Conservation (phyloP, 768 basidiomycete species). For the Royoungia palumana region DNA sequence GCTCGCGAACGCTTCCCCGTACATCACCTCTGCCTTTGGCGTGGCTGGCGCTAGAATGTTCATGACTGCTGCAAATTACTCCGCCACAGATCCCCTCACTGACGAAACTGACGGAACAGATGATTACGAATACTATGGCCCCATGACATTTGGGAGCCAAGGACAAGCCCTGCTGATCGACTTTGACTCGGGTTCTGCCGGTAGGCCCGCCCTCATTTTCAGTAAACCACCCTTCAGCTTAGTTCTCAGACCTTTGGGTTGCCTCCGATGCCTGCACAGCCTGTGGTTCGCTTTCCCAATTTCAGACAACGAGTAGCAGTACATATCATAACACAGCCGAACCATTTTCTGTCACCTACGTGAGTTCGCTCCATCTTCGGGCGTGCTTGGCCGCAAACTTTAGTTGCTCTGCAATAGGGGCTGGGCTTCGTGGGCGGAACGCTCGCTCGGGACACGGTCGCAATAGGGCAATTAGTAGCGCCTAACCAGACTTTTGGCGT, state of each 20-base stretch:
- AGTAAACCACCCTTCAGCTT: no score
- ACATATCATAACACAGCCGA: constrained; percentile 36
- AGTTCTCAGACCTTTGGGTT: constrained; percentile 57
- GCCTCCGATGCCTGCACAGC: constrained; percentile 37
- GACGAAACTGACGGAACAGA: constrained; percentile 38
- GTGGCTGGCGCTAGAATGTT: background rate
- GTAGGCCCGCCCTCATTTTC: constrained; percentile 2
- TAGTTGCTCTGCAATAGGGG: constrained; percentile 36
- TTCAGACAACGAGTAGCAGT: constrained; percentile 37
- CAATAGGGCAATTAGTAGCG: constrained; percentile 44
- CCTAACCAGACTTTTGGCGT: constrained; percentile 55
- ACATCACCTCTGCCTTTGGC: background rate
- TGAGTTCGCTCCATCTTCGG: constrained; percentile 21
- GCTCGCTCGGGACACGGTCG: constrained; percentile 49
- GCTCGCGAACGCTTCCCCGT: background rate
- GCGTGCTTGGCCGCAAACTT: background rate
- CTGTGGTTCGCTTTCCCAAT: constrained; percentile 39
- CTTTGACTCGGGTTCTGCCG: constrained; percentile 61
- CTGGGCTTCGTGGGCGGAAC: constrained; percentile 50
- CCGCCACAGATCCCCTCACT: constrained; percentile 27
- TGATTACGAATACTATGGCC: constrained; percentile 47
- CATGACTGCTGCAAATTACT: background rate
- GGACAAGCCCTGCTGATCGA: constrained; percentile 51
- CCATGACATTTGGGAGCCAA: constrained; percentile 51
- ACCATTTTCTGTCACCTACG: constrained; percentile 45